Evolutionary conservation across 805 yeast genomes (phyloP).

Genomic region (Candida berthetii): DNA sequence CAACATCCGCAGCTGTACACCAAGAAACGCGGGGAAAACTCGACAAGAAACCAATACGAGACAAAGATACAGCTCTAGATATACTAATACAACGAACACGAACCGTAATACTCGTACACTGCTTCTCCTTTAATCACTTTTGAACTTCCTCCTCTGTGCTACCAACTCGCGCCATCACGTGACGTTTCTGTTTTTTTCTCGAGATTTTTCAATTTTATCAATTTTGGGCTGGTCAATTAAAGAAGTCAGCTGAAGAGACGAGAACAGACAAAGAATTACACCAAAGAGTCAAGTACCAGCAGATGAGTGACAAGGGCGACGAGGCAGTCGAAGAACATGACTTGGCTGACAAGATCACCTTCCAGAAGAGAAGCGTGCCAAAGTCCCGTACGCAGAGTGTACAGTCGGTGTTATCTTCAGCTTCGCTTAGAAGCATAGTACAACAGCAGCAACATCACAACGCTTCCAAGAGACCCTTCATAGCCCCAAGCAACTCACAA

Average conservation of each 20-base stretch:
- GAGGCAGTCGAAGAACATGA: constrained; percentile 53
- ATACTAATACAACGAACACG: too few species aligned
- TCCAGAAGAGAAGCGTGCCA: constrained; percentile 61
- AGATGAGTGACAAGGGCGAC: constrained; percentile 51
- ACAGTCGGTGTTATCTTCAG: constrained; percentile 44
- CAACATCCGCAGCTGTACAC: constrained; percentile 34
- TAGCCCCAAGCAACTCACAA: constrained; percentile 10
- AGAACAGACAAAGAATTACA: background rate
- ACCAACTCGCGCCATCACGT: too few species aligned
- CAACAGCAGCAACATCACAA: constrained; percentile 43
- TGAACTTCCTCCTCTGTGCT: too few species aligned
- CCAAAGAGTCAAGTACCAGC: constrained; percentile 28
- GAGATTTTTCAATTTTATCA: too few species aligned
- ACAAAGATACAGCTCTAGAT: too few species aligned
- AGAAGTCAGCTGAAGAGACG: too few species aligned
- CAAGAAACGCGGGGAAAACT: constrained; percentile 29
- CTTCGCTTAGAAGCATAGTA: constrained; percentile 73
- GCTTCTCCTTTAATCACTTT: too few species aligned
- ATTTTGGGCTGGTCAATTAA: too few species aligned
- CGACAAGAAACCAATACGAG: background rate
- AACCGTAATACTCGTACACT: too few species aligned
- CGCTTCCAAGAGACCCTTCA: constrained; percentile 6
- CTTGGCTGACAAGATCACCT: constrained; percentile 56
- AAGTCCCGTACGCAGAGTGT: constrained; percentile 31
- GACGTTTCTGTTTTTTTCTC: too few species aligned